Evolutionary conservation across 78 protist species (phyloP).

Genomic region (Guillardia theta): DNA sequence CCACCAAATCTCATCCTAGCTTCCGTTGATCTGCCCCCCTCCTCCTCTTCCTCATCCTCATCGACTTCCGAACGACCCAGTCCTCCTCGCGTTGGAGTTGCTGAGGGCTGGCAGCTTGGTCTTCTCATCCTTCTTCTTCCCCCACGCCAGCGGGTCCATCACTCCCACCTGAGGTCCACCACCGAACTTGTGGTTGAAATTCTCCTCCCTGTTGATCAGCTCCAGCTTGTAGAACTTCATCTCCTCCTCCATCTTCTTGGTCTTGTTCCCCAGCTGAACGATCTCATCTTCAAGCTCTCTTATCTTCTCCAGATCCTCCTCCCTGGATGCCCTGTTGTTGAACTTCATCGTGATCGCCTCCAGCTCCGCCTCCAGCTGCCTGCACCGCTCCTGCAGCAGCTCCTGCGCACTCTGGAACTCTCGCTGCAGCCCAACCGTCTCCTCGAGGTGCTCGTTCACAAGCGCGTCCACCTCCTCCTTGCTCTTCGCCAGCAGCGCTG

Average conservation of each 20-base stretch:
- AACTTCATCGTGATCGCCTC: not conserved
- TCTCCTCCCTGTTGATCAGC: conserved; percentile 64
- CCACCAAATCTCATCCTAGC: too few species aligned
- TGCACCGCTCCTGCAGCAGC: not conserved
- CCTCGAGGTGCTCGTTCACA: too few species aligned
- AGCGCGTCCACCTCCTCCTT: conserved; percentile 6
- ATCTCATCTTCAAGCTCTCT: not conserved
- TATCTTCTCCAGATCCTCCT: not conserved
- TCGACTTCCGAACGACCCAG: too few species aligned
- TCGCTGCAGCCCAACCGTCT: not conserved
- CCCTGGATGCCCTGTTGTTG: not conserved
- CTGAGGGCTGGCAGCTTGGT: too few species aligned
- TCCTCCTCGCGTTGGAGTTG: too few species aligned
- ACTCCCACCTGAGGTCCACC: not conserved
- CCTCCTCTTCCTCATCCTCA: too few species aligned
- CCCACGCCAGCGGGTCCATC: not conserved
- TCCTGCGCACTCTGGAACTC: not conserved
- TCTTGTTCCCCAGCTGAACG: not conserved
- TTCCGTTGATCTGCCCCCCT: too few species aligned
- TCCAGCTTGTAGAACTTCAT: conserved; percentile 48
- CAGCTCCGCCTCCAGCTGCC: not conserved
- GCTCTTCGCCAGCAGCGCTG: too few species aligned
- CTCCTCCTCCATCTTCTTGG: not conserved
- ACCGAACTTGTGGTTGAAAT: conserved; percentile 59
- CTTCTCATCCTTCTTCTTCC: too few species aligned